Evolutionary conservation across 768 basidiomycete species (phyloP).

Genomic region (Neoboletus brunneissimus): DNA sequence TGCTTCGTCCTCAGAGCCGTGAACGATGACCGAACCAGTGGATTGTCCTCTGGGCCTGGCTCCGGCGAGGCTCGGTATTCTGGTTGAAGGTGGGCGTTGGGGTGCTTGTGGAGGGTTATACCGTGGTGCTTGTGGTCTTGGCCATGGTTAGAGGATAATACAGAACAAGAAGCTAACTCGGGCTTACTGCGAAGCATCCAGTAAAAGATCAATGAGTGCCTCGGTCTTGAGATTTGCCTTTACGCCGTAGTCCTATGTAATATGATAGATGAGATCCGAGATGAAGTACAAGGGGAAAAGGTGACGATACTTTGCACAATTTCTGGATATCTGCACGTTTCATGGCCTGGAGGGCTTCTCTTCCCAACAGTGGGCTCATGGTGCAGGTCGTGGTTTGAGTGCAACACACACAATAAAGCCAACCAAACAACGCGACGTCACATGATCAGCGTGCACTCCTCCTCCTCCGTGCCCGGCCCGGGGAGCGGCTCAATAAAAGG

Average conservation of each 20-base stretch:
- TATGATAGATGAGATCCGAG: constrained; percentile 14
- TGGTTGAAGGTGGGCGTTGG: constrained; percentile 33
- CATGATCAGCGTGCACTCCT: constrained; percentile 28
- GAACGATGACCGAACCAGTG: constrained; percentile 36
- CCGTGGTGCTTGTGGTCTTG: constrained; percentile 28
- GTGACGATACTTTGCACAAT: constrained; percentile 51
- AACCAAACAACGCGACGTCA: constrained; percentile 53
- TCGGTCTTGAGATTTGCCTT: constrained; percentile 83
- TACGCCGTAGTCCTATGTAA: constrained; percentile 67
- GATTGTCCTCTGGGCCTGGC: constrained; percentile 32
- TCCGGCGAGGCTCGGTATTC: constrained; percentile 30
- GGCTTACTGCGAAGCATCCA: constrained; percentile 47
- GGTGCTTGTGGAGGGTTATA: constrained; percentile 17
- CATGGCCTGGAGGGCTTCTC: constrained; percentile 52
- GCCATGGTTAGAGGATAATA: constrained; percentile 32
- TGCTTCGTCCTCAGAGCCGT: constrained; percentile 45
- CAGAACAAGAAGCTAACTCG: constrained; percentile 35
- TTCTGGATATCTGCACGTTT: constrained; percentile 54
- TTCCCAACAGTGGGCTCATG: constrained; percentile 43
- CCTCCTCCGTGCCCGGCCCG: background rate
- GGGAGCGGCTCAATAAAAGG: background rate
- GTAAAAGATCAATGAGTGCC: constrained; percentile 69
- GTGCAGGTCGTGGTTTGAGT: constrained; percentile 41
- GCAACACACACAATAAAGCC: constrained; percentile 42
- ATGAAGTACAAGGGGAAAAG: constrained; percentile 12